Percentiles rank a stretch among this genome's conserved stretches.
These are phyloP conservation scores for Hericium erinaceus DNA, from an alignment of 768 basidiomycete genomes.

Conservation along the genomic window DNA sequence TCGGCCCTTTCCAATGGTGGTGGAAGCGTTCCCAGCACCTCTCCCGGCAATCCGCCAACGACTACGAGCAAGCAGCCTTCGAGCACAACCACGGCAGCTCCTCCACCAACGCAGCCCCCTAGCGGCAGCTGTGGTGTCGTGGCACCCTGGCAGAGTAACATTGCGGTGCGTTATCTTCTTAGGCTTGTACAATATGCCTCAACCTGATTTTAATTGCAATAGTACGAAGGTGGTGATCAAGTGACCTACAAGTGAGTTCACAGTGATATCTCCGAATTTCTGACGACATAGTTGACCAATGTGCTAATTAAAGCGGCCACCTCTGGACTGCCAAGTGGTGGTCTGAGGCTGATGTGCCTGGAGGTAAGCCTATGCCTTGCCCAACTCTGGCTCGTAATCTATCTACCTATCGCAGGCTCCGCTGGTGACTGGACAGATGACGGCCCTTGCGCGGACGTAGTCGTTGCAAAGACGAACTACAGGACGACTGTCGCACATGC, in stretches of 20 bases:
- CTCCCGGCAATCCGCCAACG: constrained; percentile 13
- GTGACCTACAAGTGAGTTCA: constrained; percentile 32
- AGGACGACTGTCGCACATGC: not conserved
- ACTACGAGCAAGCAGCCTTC: constrained; percentile 13
- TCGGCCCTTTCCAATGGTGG: constrained; percentile 24
- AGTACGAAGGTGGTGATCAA: constrained; percentile 36
- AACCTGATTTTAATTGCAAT: not conserved
- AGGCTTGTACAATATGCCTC: too few relatives aligned
- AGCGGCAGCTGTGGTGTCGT: constrained; percentile 32
- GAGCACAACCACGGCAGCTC: constrained; percentile 17
- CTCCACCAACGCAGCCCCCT: constrained; percentile 17
- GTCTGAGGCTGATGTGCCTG: constrained; percentile 31
- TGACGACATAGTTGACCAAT: not conserved
- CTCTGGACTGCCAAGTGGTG: constrained; percentile 45
- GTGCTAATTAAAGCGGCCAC: constrained; percentile 28
- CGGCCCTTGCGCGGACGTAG: constrained; percentile 21
- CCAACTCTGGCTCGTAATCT: not conserved
- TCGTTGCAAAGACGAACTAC: constrained; percentile 2
- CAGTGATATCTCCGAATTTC: not conserved
- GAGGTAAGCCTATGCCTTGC: constrained; percentile 16
- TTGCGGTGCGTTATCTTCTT: constrained; percentile 30
- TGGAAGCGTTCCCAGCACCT: constrained; percentile 4
- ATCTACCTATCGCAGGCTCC: constrained; percentile 1
- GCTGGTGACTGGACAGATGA: constrained; percentile 26
- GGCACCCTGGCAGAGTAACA: constrained; percentile 28